These are phyloP conservation scores for Mucor sp. DNA, from an alignment of 371 early-diverging fungal species.

Conservation along the genomic window DNA sequence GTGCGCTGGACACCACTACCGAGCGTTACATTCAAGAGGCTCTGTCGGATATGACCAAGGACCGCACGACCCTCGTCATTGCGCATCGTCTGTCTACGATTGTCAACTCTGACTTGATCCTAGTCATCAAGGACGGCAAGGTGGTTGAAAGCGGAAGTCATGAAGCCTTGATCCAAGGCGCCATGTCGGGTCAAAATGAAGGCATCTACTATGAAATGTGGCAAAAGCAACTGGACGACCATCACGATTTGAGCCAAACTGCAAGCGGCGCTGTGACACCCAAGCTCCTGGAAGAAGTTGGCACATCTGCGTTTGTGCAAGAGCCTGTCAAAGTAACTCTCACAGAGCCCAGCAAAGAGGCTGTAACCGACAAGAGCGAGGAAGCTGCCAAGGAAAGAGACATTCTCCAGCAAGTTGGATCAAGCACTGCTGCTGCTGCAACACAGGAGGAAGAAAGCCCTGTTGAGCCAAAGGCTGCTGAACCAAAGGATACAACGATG, in stretches of 20 bases:
- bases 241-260: slow-evolving; percentile 13
- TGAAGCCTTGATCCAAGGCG: slow-evolving; percentile 68
- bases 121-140: slow-evolving; percentile 79
- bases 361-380: background rate
- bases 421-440: background rate
- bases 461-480: too few species aligned
- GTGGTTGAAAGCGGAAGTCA: slow-evolving; percentile 91
- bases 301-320: background rate
- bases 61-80: slow-evolving; percentile 93
- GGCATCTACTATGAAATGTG: slow-evolving; percentile 87
- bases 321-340: background rate
- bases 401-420: background rate
- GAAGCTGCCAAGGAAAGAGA: background rate
- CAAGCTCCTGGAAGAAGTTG: background rate
- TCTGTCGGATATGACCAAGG: slow-evolving; percentile 63
- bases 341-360: background rate
- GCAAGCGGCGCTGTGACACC: slow-evolving; percentile 10
- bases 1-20: slow-evolving; percentile 69
- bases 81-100: slow-evolving; percentile 92
- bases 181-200: slow-evolving; percentile 24
- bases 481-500: background rate
- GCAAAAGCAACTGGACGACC: slow-evolving; percentile 85
- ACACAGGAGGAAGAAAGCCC: background rate
- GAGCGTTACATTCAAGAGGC: slow-evolving; percentile 83
- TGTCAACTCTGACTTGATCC: slow-evolving; percentile 76